These are phyloP conservation scores for Nemania bipapillata DNA, from an alignment of 2,329 filamentous ascomycete genomes.

Conservation along the genomic window DNA sequence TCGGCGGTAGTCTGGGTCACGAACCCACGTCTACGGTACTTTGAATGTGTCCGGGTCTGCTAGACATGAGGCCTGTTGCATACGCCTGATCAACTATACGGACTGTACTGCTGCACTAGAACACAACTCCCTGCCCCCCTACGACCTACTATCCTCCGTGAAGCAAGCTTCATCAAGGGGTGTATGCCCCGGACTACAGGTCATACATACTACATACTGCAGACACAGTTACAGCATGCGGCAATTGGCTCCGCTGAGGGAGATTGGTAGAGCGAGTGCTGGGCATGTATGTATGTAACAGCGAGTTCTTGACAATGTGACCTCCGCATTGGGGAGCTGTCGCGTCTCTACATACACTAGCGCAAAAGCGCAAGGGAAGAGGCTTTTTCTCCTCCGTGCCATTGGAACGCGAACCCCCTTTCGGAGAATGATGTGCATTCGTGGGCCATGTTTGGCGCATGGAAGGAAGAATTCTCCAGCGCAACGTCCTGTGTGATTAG, in stretches of 20 bases:
- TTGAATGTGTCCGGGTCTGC: constrained; percentile 27
- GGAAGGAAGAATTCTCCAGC: constrained; percentile 29
- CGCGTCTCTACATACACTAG: constrained; percentile 36
- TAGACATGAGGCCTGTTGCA: constrained; percentile 28
- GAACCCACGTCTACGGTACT: constrained; percentile 24
- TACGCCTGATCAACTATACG: constrained; percentile 30
- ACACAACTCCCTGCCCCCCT: constrained; percentile 20
- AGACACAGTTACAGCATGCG: constrained; percentile 26
- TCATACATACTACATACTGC: constrained; percentile 10
- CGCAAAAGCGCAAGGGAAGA: constrained; percentile 28
- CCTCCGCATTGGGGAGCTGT: constrained; percentile 48
- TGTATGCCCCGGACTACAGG: constrained; percentile 15
- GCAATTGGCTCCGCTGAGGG: constrained; percentile 25
- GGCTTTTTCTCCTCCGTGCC: constrained; percentile 35
- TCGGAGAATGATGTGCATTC: constrained; percentile 37
- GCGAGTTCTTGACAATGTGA: constrained; percentile 41
- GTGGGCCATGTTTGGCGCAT: constrained; percentile 33
- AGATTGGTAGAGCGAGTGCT: constrained; percentile 14
- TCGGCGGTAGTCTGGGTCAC: constrained; percentile 22
- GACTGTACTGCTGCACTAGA: constrained; percentile 22
- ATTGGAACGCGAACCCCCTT: constrained; percentile 36
- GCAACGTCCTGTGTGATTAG: constrained; percentile 20
- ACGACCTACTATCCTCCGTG: constrained; percentile 17
- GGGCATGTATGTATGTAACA: constrained; percentile 30
- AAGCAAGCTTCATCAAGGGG: constrained; percentile 31